phyloP scores from a whole-genome alignment of 2,329 filamentous ascomycete genomes.

The Trichoderma pleuroti region DNA sequence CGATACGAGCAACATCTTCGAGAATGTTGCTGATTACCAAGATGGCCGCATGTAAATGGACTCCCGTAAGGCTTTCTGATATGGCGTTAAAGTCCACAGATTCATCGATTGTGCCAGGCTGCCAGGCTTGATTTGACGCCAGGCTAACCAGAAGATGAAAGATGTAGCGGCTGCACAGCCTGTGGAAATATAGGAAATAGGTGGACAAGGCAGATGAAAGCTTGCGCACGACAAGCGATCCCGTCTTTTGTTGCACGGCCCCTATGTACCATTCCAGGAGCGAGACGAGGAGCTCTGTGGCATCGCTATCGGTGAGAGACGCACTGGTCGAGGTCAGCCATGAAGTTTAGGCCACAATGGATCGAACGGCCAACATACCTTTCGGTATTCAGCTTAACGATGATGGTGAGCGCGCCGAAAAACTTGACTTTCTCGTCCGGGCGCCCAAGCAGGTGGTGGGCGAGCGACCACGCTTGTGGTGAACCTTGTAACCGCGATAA shows the following conservation, averaged over 20 bases:
- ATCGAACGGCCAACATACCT: slow-evolving; percentile 47
- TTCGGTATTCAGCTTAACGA: slow-evolving; percentile 91
- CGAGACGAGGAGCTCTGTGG: slow-evolving; percentile 55
- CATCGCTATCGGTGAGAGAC: slow-evolving; percentile 54
- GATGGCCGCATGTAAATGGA: slow-evolving; percentile 53
- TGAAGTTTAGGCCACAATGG: background rate
- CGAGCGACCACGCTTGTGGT: slow-evolving; percentile 79
- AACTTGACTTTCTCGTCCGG: slow-evolving; percentile 76
- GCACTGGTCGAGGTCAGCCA: slow-evolving; percentile 31
- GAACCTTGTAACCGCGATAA: slow-evolving; percentile 77
- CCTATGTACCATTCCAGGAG: slow-evolving; percentile 61
- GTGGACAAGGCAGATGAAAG: slow-evolving; percentile 73
- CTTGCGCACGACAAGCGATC: slow-evolving; percentile 65
- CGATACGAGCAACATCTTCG: slow-evolving; percentile 52
- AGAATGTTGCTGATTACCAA: slow-evolving; percentile 54
- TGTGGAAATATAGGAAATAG: slow-evolving; percentile 69
- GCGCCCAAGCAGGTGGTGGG: slow-evolving; percentile 68
- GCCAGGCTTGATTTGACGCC: slow-evolving; percentile 29
- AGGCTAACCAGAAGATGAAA: slow-evolving; percentile 58
- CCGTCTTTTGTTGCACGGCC: slow-evolving; percentile 49
- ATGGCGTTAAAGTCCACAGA: slow-evolving; percentile 42
- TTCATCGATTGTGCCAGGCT: slow-evolving; percentile 24
- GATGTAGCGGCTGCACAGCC: slow-evolving; percentile 63
- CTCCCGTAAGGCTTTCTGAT: slow-evolving; percentile 46
- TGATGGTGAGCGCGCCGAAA: slow-evolving; percentile 88